phyloP scores from a whole-genome alignment of 176 grass and related monocot genomes.

The Ensete glaucum region DNA sequence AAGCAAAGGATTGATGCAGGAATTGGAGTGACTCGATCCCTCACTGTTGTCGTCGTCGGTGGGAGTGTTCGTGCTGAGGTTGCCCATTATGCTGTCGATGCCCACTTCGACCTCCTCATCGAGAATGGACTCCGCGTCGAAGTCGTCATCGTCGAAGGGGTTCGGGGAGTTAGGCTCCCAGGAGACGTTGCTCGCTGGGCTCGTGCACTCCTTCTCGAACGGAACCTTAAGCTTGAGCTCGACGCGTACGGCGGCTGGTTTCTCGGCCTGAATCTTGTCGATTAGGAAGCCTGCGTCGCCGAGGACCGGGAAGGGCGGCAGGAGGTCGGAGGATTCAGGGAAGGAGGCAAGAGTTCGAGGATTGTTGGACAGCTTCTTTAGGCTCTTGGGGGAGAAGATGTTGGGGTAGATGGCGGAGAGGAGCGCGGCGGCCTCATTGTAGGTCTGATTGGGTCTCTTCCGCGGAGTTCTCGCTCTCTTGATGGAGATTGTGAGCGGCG shows the following conservation, averaged over 20 bases:
- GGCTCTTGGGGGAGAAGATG: constrained; percentile 5
- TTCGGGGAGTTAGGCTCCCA: constrained; percentile 5
- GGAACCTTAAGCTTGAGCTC: neutral
- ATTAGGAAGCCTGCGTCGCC: constrained; percentile 13
- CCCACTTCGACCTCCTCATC: constrained; percentile 59
- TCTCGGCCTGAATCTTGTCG: neutral
- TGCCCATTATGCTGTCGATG: constrained; percentile 85
- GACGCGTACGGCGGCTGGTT: neutral
- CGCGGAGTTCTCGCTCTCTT: constrained; percentile 12
- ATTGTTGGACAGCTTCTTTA: neutral
- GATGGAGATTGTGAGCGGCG: constrained; percentile 4
- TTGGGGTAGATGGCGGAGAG: constrained; percentile 15
- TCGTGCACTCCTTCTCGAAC: constrained; percentile 1
- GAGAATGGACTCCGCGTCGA: constrained; percentile 83
- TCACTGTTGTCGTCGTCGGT: constrained; percentile 11
- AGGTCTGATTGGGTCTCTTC: constrained; percentile 14
- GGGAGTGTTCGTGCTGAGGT: constrained; percentile 35
- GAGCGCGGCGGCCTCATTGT: constrained; percentile 18
- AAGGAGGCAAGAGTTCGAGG: neutral
- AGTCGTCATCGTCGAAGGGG: constrained; percentile 41
- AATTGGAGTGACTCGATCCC: constrained; percentile 35
- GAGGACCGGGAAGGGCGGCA: constrained; percentile 16
- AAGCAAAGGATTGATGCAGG: constrained; percentile 56
- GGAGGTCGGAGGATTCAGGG: constrained; percentile 1
- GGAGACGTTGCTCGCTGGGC: constrained; percentile 12